Conservation (phyloP, 495 filamentous ascomycete genomes). For the Lasiosphaeriaceae sp. region DNA sequence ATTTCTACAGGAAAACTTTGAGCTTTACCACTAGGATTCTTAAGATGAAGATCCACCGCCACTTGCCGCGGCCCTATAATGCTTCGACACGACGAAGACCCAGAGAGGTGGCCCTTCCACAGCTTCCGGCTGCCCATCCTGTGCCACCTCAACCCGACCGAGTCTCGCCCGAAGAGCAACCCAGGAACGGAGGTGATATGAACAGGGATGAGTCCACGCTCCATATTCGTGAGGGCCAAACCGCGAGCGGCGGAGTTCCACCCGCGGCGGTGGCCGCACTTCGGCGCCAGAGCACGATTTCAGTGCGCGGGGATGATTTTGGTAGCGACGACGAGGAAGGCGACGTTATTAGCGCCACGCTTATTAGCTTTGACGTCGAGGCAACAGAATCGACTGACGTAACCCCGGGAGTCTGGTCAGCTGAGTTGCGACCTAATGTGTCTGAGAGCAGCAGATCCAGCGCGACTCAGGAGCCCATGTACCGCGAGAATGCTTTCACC, state of each 20-base stretch:
- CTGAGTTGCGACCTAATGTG: slow-evolving; percentile 48
- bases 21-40: slow-evolving; percentile 7
- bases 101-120: slow-evolving; percentile 2
- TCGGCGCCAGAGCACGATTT: slow-evolving; percentile 28
- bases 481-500: slow-evolving; percentile 29
- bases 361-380: slow-evolving; percentile 58
- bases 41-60: slow-evolving; percentile 8
- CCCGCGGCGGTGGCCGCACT: slow-evolving; percentile 24
- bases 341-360: slow-evolving; percentile 44
- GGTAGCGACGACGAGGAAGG: slow-evolving; percentile 48
- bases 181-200: slow-evolving; percentile 8
- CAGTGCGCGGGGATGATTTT: slow-evolving; percentile 30
- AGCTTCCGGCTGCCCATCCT: neutral
- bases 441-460: slow-evolving; percentile 13
- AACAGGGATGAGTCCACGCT: slow-evolving; percentile 17
- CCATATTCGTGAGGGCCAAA: slow-evolving; percentile 20
- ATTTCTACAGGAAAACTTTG: slow-evolving; percentile 15
- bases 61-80: slow-evolving; percentile 18
- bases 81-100: slow-evolving; percentile 3
- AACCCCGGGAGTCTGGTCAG: slow-evolving; percentile 49
- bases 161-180: neutral
- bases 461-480: slow-evolving; percentile 14
- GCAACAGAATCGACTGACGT: slow-evolving; percentile 38
- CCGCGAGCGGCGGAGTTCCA: slow-evolving; percentile 18
- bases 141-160: neutral